Conservation (phyloP, 805 yeast genomes). For the Candida palmyrensis region DNA sequence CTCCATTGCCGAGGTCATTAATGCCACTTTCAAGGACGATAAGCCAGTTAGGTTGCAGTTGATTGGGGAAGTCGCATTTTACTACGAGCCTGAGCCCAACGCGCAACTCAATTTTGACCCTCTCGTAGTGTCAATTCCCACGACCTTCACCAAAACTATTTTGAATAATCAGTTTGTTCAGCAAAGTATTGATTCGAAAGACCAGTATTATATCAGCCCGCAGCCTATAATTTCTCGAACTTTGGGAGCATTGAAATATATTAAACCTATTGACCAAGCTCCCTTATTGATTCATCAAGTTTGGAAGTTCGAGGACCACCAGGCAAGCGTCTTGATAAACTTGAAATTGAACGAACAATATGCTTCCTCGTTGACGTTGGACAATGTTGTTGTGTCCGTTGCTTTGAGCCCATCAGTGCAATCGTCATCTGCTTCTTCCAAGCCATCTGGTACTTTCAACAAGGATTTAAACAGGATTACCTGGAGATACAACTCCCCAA, state of each 20-base stretch:
- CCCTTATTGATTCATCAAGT: slow-evolving; percentile 76
- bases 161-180: slow-evolving; percentile 33
- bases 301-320: slow-evolving; percentile 85
- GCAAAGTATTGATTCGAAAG: slow-evolving; percentile 15
- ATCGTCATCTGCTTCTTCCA: slow-evolving; percentile 72
- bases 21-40: slow-evolving; percentile 72
- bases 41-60: slow-evolving; percentile 52
- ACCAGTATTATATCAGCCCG: slow-evolving; percentile 41
- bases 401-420: slow-evolving; percentile 55
- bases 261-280: slow-evolving; percentile 44
- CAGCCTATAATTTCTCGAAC: slow-evolving; percentile 55
- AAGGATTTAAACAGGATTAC: slow-evolving; percentile 81
- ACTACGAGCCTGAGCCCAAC: slow-evolving; percentile 38
- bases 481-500: slow-evolving; percentile 59
- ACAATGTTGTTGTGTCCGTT: slow-evolving; percentile 59
- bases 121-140: slow-evolving; percentile 35
- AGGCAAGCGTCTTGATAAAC: slow-evolving; percentile 79
- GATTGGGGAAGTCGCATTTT: slow-evolving; percentile 84
- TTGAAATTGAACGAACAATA: slow-evolving; percentile 51
- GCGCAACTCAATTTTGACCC: slow-evolving; percentile 9
- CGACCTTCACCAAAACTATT: slow-evolving; percentile 47
- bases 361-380: slow-evolving; percentile 37
- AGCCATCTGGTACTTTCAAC: slow-evolving; percentile 89
- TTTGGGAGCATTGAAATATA: slow-evolving; percentile 77
- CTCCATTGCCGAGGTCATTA: slow-evolving; percentile 80